Base-by-base conservation (phyloP, 2,329 filamentous ascomycete species). In the Plenodomus biglobosus region DNA sequence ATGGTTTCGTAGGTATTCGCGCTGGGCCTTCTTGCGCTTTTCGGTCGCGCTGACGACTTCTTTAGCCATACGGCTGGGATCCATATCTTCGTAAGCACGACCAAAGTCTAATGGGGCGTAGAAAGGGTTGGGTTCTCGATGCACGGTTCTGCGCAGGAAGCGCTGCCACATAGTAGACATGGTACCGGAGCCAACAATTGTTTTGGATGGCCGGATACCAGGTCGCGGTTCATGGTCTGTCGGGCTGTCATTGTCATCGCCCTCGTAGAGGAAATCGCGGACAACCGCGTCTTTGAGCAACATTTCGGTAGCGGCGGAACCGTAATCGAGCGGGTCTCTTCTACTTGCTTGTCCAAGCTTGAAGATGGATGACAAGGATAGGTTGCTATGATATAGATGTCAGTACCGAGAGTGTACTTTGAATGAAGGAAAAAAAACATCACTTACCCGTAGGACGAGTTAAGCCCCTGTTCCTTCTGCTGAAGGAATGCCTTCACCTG, bases 401-500 rank as follows among this genome's bases (percentile, higher is more conserved):
- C 13, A 30, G 38, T 22, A 20, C 7, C 1, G 10, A 20, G 8
- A 36, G n/a, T 22, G 10, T 5, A 6, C 17, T 3, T n/a, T 17
- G 2, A n/a, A 30, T 13, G n/a, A 18, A 15, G 11, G 22, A 24
- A 11, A 24, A 11, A 24, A 24, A n/a, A 1, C 15, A 15, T 19
- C n/a, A 48, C 62, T 46, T 61, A 72, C 68, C 86, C 79, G 80
- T 69, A 84, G 70, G 69, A 77, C 20, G 84, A 81, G 30, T 76
- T 64, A n/a, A 69, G 82, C 19, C 86, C 88, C 24, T 96, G 78
- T 62, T 97, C 92, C 68, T 92, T 95, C 59, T 92, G 85, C 66
- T 95, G 90, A 38, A 99, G 77, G 62, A 97, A 99, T 1, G 92
- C 90, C 65, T 92, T 92, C 52, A 99, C 92, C 73, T 99, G 95